Evolutionary conservation across 202 grass and related monocot genomes (phyloP).

Genomic region (Carex arenaria): DNA sequence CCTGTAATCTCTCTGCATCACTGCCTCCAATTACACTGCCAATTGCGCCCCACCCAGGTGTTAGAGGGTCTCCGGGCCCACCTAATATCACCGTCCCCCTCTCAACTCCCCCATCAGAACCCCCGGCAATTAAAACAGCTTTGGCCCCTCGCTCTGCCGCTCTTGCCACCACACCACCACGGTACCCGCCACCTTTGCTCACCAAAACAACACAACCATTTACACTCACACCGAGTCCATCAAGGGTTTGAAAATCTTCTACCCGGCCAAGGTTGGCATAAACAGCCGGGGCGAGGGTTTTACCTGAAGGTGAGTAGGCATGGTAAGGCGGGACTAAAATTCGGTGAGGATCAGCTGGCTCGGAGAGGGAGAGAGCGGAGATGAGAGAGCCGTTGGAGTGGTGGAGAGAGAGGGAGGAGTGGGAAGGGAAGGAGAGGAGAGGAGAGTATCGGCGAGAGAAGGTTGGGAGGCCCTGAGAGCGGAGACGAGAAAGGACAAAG

Average conservation of each 20-base stretch:
- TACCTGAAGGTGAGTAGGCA: conserved; percentile 68
- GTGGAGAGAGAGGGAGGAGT: conserved; percentile 68
- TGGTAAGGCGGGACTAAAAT: conserved; percentile 60
- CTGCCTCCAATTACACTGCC: background rate
- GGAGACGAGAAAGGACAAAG: conserved; percentile 43
- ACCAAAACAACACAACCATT: conserved; percentile 43
- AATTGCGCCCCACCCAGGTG: conserved; percentile 72
- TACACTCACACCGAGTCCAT: conserved; percentile 42
- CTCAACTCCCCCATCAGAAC: conserved; percentile 64
- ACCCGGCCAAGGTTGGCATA: conserved; percentile 80
- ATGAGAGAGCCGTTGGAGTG: conserved; percentile 35
- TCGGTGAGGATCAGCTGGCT: conserved; percentile 46
- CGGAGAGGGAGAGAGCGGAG: conserved; percentile 35
- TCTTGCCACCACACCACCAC: conserved; percentile 56
- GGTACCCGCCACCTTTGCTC: conserved; percentile 53
- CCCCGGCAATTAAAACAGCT: conserved; percentile 59
- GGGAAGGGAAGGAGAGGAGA: conserved; percentile 67
- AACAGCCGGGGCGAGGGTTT: conserved; percentile 46
- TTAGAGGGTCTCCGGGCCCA: conserved; percentile 66
- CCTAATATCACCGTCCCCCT: conserved; percentile 67
- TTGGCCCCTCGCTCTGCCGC: conserved; percentile 52
- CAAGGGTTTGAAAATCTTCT: conserved; percentile 55
- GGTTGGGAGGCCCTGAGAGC: conserved; percentile 38
- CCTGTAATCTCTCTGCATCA: conserved; percentile 36
- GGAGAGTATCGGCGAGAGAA: conserved; percentile 45